Percentiles rank a stretch among this genome's conserved stretches.
These are phyloP conservation scores for Talaromyces sp. DNA, from an alignment of 2,329 filamentous ascomycete genomes.

Conservation along the genomic window DNA sequence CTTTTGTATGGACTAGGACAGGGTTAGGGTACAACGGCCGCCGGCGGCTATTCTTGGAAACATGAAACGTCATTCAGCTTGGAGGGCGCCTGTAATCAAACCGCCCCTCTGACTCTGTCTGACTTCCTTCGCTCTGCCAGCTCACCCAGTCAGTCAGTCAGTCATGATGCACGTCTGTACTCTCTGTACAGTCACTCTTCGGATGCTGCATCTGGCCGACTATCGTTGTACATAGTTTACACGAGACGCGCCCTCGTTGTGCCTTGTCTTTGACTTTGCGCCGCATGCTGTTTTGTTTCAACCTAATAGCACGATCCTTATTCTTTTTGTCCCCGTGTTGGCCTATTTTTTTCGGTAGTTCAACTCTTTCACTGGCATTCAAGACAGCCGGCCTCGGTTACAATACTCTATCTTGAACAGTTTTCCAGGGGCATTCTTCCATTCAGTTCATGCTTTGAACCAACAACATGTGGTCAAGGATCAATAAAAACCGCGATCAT, in stretches of 20 bases:
- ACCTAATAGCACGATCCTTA: not conserved
- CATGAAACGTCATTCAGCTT: slow-evolving; percentile 15
- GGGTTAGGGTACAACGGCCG: not conserved
- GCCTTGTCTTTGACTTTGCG: not conserved
- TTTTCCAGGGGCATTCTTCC: not conserved
- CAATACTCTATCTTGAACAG: not conserved
- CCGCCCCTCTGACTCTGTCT: not conserved
- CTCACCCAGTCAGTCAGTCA: too few species aligned
- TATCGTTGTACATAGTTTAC: not conserved
- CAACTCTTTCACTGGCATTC: not conserved
- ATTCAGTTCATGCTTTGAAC: not conserved
- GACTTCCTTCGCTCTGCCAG: not conserved
- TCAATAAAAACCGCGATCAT: slow-evolving; percentile 43
- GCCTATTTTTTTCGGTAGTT: not conserved
- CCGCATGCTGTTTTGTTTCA: not conserved
- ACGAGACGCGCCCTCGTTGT: not conserved
- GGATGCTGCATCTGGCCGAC: not conserved
- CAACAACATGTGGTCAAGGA: slow-evolving; percentile 54
- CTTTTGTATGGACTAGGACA: not conserved
- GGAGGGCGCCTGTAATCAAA: not conserved
- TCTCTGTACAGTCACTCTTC: not conserved
- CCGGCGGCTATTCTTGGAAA: slow-evolving; percentile 3
- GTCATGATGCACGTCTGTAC: not conserved
- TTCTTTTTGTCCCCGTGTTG: not conserved
- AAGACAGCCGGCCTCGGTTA: not conserved